Percentiles rank a stretch among this genome's conserved stretches.
Evolutionary conservation across 1,139 yeast species (phyloP).

Genomic region (Insectozyma bohioensis): DNA sequence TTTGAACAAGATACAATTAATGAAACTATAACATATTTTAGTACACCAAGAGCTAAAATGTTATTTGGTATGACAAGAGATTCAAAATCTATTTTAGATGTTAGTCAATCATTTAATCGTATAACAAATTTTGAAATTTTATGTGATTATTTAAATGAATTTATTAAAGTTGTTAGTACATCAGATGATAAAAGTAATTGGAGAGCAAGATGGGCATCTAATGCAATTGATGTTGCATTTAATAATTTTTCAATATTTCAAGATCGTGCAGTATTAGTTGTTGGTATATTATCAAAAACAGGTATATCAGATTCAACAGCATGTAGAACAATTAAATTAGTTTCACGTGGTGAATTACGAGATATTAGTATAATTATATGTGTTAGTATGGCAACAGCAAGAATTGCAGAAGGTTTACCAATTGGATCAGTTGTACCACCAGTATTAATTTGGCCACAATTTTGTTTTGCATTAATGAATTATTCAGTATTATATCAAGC

Average conservation of each 20-base stretch:
- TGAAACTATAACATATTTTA: constrained; percentile 56
- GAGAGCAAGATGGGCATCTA: constrained; percentile 70
- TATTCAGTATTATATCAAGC: constrained; percentile 51
- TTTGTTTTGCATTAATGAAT: constrained; percentile 37
- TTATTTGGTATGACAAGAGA: constrained; percentile 81
- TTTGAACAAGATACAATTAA: constrained; percentile 47
- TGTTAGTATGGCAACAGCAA: constrained; percentile 51
- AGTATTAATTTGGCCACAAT: constrained; percentile 64
- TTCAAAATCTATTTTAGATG: constrained; percentile 24
- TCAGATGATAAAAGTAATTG: constrained; percentile 56
- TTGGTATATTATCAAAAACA: constrained; percentile 66
- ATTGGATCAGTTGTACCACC: constrained; percentile 54
- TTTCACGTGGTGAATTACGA: constrained; percentile 20
- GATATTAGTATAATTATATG: constrained; percentile 38
- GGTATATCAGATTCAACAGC: constrained; percentile 67
- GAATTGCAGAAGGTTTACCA: constrained; percentile 63
- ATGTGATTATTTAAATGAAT: constrained; percentile 58
- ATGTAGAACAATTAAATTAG: constrained; percentile 39
- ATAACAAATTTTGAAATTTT: constrained; percentile 61
- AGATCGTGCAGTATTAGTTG: constrained; percentile 67
- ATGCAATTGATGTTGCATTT: constrained; percentile 66
- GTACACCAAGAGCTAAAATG: constrained; percentile 72
- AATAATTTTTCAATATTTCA: constrained; percentile 62
- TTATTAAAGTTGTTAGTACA: constrained; percentile 51
- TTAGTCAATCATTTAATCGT: constrained; percentile 46